Conservation (phyloP, 306 rosid genomes). For the Glycyrrhiza uralensis region DNA sequence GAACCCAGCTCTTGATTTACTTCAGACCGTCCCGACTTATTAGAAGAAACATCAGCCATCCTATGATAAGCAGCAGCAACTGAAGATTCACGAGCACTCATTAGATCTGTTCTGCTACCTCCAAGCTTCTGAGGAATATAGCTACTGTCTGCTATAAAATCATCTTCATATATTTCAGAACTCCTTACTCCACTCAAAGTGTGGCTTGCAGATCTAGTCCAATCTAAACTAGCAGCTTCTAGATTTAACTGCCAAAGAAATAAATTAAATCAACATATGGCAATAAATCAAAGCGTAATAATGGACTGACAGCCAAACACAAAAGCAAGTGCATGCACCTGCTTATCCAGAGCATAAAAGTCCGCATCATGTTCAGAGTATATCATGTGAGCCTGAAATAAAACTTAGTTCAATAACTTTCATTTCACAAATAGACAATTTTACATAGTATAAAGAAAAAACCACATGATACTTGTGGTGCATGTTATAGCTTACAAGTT, state of each 20-base stretch:
- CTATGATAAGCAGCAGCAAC: constrained; percentile 78
- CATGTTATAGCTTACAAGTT: constrained; percentile 64
- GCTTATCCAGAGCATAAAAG: constrained; percentile 78
- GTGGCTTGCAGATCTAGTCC: constrained; percentile 82
- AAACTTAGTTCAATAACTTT: constrained; percentile 24
- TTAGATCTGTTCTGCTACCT: constrained; percentile 49
- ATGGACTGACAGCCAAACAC: not conserved
- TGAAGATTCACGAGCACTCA: constrained; percentile 67
- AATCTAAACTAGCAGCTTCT: constrained; percentile 87
- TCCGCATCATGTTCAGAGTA: constrained; percentile 79
- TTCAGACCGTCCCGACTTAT: constrained; percentile 34
- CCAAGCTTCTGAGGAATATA: constrained; percentile 72
- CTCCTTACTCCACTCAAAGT: constrained; percentile 58
- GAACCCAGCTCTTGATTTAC: constrained; percentile 47
- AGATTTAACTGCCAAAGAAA: constrained; percentile 63
- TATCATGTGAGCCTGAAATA: constrained; percentile 89
- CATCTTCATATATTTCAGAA: constrained; percentile 49
- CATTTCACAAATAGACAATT: not conserved
- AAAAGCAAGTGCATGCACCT: constrained; percentile 44
- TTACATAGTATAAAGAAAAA: not conserved
- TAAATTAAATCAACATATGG: constrained; percentile 24
- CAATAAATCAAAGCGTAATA: constrained; percentile 2
- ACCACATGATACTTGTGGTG: not conserved
- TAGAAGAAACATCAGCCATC: constrained; percentile 37
- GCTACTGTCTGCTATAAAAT: constrained; percentile 33